Percentiles rank a stretch among this genome's conserved stretches.
Conservation (phyloP, 306 rosid species). For the Sphenostylis stenocarpa region DNA sequence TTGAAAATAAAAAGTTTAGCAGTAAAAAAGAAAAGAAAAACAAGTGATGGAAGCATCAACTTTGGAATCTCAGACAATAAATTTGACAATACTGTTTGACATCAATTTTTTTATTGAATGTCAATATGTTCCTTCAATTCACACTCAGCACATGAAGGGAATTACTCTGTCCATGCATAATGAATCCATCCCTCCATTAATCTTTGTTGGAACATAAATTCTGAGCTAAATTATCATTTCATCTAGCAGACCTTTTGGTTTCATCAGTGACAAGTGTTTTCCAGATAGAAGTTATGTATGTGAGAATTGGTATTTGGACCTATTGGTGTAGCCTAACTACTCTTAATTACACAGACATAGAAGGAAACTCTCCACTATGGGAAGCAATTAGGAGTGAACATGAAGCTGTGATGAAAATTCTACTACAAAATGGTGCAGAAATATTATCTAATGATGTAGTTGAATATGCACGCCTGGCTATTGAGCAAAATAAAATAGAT, state of each 20-base stretch:
- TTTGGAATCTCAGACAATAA: neutral
- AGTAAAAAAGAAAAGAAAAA: neutral
- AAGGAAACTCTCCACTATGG: constrained; percentile 58
- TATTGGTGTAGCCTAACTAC: neutral
- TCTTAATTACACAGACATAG: constrained; percentile 43
- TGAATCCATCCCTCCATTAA: neutral
- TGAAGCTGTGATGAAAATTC: constrained; percentile 44
- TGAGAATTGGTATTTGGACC: neutral
- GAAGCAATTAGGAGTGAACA: constrained; percentile 59
- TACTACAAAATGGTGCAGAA: constrained; percentile 56
- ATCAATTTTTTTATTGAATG: neutral
- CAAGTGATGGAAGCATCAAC: neutral
- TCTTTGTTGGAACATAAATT: neutral
- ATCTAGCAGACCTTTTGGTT: neutral
- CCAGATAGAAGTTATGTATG: no score
- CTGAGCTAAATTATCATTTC: neutral
- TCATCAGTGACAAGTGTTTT: no score
- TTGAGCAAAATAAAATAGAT: constrained; percentile 46
- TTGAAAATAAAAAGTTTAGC: neutral
- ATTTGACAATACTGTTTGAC: neutral
- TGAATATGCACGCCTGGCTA: constrained; percentile 43
- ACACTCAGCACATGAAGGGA: neutral
- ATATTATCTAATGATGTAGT: constrained; percentile 39
- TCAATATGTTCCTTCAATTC: neutral
- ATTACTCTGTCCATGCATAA: neutral